Evolutionary conservation across 352 stramenopile species (phyloP), one percentile per base, ranked within the genome.

Genomic region (Paralagenidium karlingii): DNA sequence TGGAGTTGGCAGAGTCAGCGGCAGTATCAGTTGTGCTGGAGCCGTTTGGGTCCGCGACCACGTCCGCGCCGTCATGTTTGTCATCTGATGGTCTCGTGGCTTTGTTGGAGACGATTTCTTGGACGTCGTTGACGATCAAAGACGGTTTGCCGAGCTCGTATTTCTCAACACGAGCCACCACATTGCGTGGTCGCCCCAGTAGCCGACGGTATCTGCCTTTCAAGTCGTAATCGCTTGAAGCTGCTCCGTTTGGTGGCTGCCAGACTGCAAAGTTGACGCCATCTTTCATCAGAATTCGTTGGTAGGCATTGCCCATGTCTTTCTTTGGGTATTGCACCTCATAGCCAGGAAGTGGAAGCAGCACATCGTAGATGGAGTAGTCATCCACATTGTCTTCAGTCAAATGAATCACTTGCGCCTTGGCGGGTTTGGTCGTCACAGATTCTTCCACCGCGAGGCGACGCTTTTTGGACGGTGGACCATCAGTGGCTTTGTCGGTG

Each of bases 311-410:
- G 59, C 65, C 43, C 22, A 80, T 51, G 8, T 56, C 63, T 39
- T 96, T 95, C 1, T 52, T 54, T 5, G 91, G 90, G 46, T 93
- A 87, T n/a, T 53, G 40, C 19, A 96, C 55, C 28, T 82, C 76
- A 34, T 82, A 85, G 9, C 94, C 94, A 7, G 94, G 84, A 20
- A 98, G 60, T 12, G 94, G 93, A 27, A 98, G 51, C 34, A 98
- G 85, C 24, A 98, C 79, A 51, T 98, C 93, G 4, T 82, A 61
- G 21, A 98, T 86, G 15, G 53, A 67, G 58, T 95, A 98, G 25
- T 81, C 40, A 22, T 60, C 49, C 22, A 96, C 54, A 31, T 95
- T 94, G 19, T 82, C 69, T 48, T 85, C 64, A 0, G 80, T 94
- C 3, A 98, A 47, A 8, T 81, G 46, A 24, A 78, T 38, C 13